A percentile compares a stretch with the other conserved stretches of the same genome.
Conservation (phyloP, 306 rosid species). For the Alnus glutinosa region DNA sequence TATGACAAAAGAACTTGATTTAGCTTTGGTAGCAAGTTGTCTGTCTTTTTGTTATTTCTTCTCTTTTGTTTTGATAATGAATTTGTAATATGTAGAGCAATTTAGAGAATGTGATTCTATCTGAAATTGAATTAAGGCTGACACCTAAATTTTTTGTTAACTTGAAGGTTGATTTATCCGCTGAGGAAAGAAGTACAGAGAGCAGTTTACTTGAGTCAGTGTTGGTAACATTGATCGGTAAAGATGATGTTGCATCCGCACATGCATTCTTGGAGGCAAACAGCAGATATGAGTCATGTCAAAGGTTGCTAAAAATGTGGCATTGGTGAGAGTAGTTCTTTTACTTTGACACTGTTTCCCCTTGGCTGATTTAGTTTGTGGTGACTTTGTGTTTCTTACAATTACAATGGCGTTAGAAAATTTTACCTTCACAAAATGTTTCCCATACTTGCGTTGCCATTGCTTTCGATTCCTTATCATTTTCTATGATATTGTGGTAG, state of each 20-base stretch:
- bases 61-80: conserved; percentile 7
- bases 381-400: conserved; percentile 2
- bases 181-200: conserved; percentile 41
- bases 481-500: conserved; percentile 41
- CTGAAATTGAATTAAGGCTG: conserved; percentile 13
- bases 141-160: conserved; percentile 18
- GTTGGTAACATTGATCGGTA: conserved; percentile 45
- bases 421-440: conserved; percentile 1
- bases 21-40: background rate
- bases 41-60: background rate
- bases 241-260: conserved; percentile 48
- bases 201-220: conserved; percentile 65
- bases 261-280: conserved; percentile 63
- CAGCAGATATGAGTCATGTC: conserved; percentile 54
- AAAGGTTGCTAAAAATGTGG: conserved; percentile 67
- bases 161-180: conserved; percentile 55
- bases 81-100: conserved; percentile 12
- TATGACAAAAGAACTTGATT: background rate
- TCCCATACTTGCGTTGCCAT: conserved; percentile 9
- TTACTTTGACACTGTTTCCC: background rate
- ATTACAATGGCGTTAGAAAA: background rate
- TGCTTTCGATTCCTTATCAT: conserved; percentile 7
- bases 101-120: conserved; percentile 15
- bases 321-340: conserved; percentile 49
- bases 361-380: conserved; percentile 6